A percentile compares a stretch with the other conserved stretches of the same genome.
These are phyloP conservation scores for Calocera cornea DNA, from an alignment of 768 basidiomycete genomes.

Conservation along the genomic window DNA sequence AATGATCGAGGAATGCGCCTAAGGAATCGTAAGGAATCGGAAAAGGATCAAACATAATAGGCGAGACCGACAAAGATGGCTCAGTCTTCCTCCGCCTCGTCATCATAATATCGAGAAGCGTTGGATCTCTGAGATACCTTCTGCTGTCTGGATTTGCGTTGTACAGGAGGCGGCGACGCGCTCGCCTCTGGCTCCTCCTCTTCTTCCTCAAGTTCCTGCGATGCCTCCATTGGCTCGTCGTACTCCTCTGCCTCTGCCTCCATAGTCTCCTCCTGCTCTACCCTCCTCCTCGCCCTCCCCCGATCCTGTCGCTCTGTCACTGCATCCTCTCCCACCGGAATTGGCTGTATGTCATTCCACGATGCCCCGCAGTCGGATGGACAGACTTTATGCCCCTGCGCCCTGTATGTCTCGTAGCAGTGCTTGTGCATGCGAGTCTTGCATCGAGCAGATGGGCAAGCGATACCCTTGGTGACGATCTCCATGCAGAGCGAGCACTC, in stretches of 20 bases:
- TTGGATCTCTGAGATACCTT: neutral
- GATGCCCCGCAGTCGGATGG: slow-evolving; percentile 42
- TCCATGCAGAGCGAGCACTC: slow-evolving; percentile 67
- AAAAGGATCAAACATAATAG: neutral
- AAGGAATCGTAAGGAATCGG: neutral
- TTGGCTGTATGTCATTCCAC: slow-evolving; percentile 31
- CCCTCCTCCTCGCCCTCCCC: slow-evolving; percentile 11
- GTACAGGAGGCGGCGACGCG: neutral
- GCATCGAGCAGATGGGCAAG: slow-evolving; percentile 51
- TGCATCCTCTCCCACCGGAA: neutral
- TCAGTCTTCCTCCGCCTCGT: slow-evolving; percentile 1
- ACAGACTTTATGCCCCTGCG: slow-evolving; percentile 31
- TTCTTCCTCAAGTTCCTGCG: slow-evolving; percentile 9
- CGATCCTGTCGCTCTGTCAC: neutral
- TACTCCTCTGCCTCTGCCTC: slow-evolving; percentile 19
- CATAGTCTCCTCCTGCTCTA: slow-evolving; percentile 20
- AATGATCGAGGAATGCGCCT: no score
- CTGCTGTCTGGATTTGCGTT: neutral
- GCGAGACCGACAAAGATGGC: neutral
- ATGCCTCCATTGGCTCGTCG: slow-evolving; percentile 2
- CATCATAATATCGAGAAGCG: neutral
- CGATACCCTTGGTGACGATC: slow-evolving; percentile 56
- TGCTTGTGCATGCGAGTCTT: slow-evolving; percentile 48
- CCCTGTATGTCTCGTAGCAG: slow-evolving; percentile 41
- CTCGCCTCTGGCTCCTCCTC: slow-evolving; percentile 13